These are phyloP conservation scores for Zea luxurians DNA, from an alignment of 176 grass and related monocot species.

Conservation along the genomic window DNA sequence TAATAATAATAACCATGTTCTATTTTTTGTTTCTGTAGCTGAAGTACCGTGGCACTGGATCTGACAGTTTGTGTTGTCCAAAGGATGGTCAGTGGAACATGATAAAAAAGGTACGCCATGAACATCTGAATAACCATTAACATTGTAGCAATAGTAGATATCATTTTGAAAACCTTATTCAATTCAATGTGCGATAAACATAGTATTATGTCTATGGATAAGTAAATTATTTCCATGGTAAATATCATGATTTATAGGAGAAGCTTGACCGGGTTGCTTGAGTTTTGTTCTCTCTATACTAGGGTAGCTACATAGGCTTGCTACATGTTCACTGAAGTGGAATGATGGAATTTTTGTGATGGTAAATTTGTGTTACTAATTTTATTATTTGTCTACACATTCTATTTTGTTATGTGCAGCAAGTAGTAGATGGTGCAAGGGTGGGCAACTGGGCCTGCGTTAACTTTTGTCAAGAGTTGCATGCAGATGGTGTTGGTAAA, in stretches of 20 bases:
- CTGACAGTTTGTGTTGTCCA: conserved; percentile 31
- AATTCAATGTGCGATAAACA: not conserved
- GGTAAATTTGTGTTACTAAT: not conserved
- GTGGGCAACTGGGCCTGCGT: conserved; percentile 34
- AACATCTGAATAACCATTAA: not conserved
- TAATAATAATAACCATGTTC: not conserved
- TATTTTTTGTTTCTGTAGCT: conserved; percentile 40
- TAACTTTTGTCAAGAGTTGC: not conserved
- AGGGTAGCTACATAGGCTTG: not conserved
- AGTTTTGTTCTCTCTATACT: not conserved
- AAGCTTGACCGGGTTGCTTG: not conserved
- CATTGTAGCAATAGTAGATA: not conserved
- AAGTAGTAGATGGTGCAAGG: conserved; percentile 40
- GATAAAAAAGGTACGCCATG: conserved; percentile 44
- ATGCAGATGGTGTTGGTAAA: not conserved
- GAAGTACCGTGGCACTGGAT: conserved; percentile 51
- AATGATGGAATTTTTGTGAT: not conserved
- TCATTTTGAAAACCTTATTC: not conserved
- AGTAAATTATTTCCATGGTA: not conserved
- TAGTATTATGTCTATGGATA: not conserved
- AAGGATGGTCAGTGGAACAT: conserved; percentile 57
- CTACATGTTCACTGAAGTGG: not conserved
- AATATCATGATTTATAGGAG: not conserved
- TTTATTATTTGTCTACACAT: not conserved
- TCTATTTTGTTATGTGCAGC: conserved; percentile 32